Conservation (phyloP, 2,329 filamentous ascomycete species). For the Blastomyces gilchristii region DNA sequence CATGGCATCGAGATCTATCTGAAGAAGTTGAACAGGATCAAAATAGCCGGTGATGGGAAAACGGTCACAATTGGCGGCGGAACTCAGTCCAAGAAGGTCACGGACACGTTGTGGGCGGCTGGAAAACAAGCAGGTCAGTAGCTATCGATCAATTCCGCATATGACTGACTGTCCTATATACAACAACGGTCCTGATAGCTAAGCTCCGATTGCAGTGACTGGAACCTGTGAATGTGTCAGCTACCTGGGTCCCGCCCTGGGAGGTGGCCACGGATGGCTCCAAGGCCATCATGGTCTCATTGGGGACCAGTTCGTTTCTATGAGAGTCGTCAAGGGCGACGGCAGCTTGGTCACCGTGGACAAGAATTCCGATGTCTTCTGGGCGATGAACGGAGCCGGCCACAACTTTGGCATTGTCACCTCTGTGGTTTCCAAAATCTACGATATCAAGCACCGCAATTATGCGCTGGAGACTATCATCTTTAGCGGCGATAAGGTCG, state of each 20-base stretch:
- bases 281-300: conserved; percentile 46
- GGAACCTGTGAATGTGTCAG: conserved; percentile 46
- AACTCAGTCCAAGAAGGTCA: conserved; percentile 37
- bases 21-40: conserved; percentile 35
- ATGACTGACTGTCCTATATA: conserved; percentile 2
- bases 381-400: conserved; percentile 48
- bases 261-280: conserved; percentile 48
- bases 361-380: conserved; percentile 43
- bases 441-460: conserved; percentile 29
- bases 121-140: conserved; percentile 42
- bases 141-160: neutral
- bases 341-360: conserved; percentile 35
- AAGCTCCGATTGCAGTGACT: conserved; percentile 27
- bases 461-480: conserved; percentile 37
- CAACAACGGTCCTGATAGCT: neutral
- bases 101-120: conserved; percentile 40
- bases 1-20: conserved; percentile 44
- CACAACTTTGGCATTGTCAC: conserved; percentile 52
- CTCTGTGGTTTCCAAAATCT: conserved; percentile 39
- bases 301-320: conserved; percentile 43
- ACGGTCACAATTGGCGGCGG: conserved; percentile 44
- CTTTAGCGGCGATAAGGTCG: conserved; percentile 42
- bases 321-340: conserved; percentile 44
- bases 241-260: conserved; percentile 42
- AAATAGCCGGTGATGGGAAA: conserved; percentile 35